A percentile compares a stretch with the other conserved stretches of the same genome.
Conservation (phyloP, 1,139 yeast genomes). For the Citeromyces hawaiiensis region DNA sequence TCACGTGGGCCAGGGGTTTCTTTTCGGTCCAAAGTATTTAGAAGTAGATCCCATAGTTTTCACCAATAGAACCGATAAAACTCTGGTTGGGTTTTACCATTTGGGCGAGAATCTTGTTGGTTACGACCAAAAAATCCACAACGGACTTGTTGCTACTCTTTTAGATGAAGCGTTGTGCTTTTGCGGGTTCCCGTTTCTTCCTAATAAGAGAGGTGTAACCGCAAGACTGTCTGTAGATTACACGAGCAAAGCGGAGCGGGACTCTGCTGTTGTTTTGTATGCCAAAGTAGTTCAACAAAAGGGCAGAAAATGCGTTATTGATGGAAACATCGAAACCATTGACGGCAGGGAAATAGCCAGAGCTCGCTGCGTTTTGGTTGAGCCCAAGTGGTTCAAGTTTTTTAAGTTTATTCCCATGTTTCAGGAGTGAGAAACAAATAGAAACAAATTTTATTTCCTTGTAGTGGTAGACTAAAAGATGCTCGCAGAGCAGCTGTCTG, state of each 20-base stretch:
- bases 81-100: constrained; percentile 50
- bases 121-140: constrained; percentile 68
- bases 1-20: constrained; percentile 54
- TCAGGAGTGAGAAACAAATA: constrained; percentile 2
- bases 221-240: constrained; percentile 64
- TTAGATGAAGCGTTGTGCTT: constrained; percentile 79
- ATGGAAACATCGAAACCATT: constrained; percentile 46
- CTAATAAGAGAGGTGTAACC: constrained; percentile 83
- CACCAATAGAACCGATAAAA: constrained; percentile 28
- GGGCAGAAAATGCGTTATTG: constrained; percentile 73
- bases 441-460: not conserved
- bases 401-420: constrained; percentile 40
- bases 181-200: constrained; percentile 79
- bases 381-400: constrained; percentile 71
- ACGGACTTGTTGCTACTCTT: constrained; percentile 74
- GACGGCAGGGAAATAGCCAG: constrained; percentile 26
- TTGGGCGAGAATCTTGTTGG: constrained; percentile 56
- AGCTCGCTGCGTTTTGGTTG: constrained; percentile 55
- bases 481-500: too few relatives aligned
- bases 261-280: constrained; percentile 48
- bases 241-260: constrained; percentile 50
- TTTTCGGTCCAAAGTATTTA: constrained; percentile 47
- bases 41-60: constrained; percentile 59
- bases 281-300: constrained; percentile 56
- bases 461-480: too few relatives aligned